Percentiles rank a stretch among this genome's conserved stretches.
Conservation (phyloP, 169 alveolate species). For the Eimeria sp. region DNA sequence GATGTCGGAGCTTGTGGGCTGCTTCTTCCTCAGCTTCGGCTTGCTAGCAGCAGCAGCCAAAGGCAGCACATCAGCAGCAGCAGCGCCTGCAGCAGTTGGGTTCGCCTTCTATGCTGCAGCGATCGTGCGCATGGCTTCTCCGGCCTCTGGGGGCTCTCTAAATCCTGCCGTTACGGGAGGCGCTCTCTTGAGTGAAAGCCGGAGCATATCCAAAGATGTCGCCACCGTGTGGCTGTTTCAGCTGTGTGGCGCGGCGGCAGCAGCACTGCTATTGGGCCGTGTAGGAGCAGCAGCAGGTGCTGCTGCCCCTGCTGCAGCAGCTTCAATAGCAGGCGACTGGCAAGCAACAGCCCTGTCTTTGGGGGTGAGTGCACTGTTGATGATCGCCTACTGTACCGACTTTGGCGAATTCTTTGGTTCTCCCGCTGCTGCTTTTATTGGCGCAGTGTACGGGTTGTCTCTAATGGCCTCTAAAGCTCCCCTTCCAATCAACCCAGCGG, state of each 20-base stretch:
- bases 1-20: constrained; percentile 17
- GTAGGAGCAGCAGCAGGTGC: neutral
- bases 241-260: neutral
- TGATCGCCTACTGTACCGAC: constrained; percentile 14
- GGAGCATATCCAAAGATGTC: neutral
- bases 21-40: constrained; percentile 56
- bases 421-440: constrained; percentile 2
- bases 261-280: neutral
- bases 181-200: constrained; percentile 40
- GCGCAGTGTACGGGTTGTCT: constrained; percentile 30
- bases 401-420: constrained; percentile 30
- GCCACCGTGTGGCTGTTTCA: constrained; percentile 4
- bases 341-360: neutral
- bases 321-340: neutral
- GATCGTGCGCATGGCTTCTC: neutral
- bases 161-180: constrained; percentile 24
- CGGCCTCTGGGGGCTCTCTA: constrained; percentile 32
- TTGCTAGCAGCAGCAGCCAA: constrained; percentile 11
- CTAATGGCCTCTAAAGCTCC: neutral
- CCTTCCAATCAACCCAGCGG: neutral
- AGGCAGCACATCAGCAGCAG: neutral
- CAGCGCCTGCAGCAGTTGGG: constrained; percentile 5
- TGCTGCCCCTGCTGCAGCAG: neutral
- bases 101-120: constrained; percentile 39
- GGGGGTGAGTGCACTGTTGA: neutral